Evolutionary conservation across 768 basidiomycete species (phyloP).

Genomic region (Nevesoporus exiguus): DNA sequence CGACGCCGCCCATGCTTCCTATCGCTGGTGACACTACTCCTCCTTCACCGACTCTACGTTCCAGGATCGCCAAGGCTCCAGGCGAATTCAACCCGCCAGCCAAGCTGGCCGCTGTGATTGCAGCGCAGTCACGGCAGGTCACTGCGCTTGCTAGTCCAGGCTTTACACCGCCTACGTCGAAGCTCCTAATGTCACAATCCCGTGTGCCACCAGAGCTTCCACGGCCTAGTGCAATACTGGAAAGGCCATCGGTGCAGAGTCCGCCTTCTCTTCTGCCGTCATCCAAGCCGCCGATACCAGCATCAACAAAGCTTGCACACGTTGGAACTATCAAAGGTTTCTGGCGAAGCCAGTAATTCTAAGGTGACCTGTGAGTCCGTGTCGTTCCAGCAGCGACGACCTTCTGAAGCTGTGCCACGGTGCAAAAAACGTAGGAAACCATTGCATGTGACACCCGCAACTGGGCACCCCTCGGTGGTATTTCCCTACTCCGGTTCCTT

Average conservation of each 20-base stretch:
- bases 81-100: conserved; percentile 28
- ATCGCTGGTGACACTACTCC: conserved; percentile 1
- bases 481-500: neutral
- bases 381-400: neutral
- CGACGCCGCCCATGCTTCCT: conserved; percentile 18
- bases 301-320: conserved; percentile 19
- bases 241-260: conserved; percentile 1
- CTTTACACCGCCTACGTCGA: conserved; percentile 12
- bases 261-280: neutral
- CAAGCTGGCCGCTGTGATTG: conserved; percentile 29
- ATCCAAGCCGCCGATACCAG: too few species aligned
- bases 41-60: conserved; percentile 2
- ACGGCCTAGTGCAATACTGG: neutral
- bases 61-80: conserved; percentile 23
- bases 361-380: conserved; percentile 5
- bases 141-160: neutral
- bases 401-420: neutral
- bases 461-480: neutral
- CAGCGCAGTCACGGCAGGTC: conserved; percentile 17
- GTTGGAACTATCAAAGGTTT: conserved; percentile 30
- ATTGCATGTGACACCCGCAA: conserved; percentile 3
- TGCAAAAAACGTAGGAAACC: neutral
- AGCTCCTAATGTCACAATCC: conserved; percentile 19
- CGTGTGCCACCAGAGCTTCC: conserved; percentile 8
- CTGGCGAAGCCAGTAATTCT: conserved; percentile 25